Percentiles rank a stretch among this genome's conserved stretches.
Conservation (phyloP, 139 green algal species). For the Chlamydomonas asymmetrica region DNA sequence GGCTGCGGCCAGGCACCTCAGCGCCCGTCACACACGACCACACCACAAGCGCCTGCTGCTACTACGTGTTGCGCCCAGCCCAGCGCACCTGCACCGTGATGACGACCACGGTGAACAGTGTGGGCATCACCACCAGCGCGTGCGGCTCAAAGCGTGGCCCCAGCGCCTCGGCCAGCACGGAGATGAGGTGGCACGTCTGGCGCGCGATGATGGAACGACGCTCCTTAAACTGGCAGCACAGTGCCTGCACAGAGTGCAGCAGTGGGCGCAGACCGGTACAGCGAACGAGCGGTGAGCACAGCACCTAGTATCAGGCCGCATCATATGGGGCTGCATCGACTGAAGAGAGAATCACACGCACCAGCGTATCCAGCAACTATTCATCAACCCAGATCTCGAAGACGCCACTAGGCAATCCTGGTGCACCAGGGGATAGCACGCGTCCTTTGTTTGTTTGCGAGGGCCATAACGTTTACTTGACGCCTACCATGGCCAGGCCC, state of each 20-base stretch:
- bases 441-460: too few relatives aligned
- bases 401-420: constrained; percentile 18
- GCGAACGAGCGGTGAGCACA: neutral
- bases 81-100: constrained; percentile 75
- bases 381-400: too few relatives aligned
- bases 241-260: constrained; percentile 8
- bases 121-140: constrained; percentile 53
- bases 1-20: neutral
- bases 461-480: too few relatives aligned
- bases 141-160: constrained; percentile 55
- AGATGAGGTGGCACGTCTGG: constrained; percentile 68
- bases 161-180: constrained; percentile 54
- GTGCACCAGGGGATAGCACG: constrained; percentile 22
- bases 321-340: too few relatives aligned
- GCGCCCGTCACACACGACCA: too few relatives aligned
- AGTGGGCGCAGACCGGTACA: neutral
- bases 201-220: constrained; percentile 63
- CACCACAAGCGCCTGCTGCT: too few relatives aligned
- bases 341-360: too few relatives aligned
- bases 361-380: too few relatives aligned
- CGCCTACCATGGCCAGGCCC: too few relatives aligned
- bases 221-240: constrained; percentile 58
- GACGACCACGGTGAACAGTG: constrained; percentile 71
- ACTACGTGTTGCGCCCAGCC: too few relatives aligned
- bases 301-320: too few relatives aligned